Conservation (phyloP, 2,329 filamentous ascomycete genomes). For the Raffaelea ambrosiae region DNA sequence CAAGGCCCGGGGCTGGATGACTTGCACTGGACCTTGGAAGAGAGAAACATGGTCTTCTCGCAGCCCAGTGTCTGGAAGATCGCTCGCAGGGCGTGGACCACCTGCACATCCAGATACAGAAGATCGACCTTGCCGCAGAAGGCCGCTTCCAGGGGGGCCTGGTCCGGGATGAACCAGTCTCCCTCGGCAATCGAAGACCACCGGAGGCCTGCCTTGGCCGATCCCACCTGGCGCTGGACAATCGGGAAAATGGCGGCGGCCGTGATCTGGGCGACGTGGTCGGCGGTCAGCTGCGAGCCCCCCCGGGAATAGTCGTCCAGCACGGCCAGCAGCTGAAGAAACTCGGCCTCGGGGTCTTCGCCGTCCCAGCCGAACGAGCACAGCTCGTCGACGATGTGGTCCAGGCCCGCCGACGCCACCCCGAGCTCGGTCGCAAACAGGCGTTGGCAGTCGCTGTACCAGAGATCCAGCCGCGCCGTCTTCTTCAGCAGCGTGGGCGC, state of each 20-base stretch:
- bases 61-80: neutral
- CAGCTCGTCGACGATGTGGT: neutral
- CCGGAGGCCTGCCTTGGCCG: too few species aligned
- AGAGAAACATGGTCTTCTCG: neutral
- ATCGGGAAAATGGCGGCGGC: neutral
- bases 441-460: neutral
- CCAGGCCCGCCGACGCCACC: neutral
- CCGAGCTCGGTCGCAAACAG: neutral
- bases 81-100: neutral
- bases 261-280: neutral
- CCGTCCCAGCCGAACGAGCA: neutral
- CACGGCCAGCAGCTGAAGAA: neutral
- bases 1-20: neutral
- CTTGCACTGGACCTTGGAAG: neutral
- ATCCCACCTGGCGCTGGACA: too few species aligned
- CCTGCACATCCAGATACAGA: neutral
- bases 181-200: neutral
- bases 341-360: neutral
- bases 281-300: neutral
- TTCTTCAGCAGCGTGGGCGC: neutral
- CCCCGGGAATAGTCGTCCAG: neutral
- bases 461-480: neutral
- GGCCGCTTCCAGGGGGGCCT: neutral
- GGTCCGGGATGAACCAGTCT: neutral
- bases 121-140: neutral